Evolutionary conservation across 805 yeast genomes (phyloP).

Genomic region (Teunomyces aglyptinius): DNA sequence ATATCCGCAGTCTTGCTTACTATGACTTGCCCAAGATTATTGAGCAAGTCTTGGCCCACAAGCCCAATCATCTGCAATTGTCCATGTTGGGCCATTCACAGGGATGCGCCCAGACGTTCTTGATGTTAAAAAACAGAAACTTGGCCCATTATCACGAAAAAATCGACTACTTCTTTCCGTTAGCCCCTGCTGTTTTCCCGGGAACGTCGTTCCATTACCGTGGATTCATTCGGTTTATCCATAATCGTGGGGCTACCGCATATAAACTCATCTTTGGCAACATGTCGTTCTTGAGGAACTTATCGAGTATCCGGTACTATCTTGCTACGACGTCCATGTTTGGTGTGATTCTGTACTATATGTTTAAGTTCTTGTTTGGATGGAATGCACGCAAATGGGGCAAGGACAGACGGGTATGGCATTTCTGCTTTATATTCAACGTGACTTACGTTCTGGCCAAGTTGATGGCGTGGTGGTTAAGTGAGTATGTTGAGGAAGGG

Average conservation of each 20-base stretch:
- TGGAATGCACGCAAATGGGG: conserved; percentile 80
- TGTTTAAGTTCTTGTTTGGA: conserved; percentile 83
- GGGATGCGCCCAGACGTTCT: conserved; percentile 84
- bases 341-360: conserved; percentile 66
- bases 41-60: conserved; percentile 50
- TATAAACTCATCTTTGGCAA: conserved; percentile 66
- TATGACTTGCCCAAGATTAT: conserved; percentile 76
- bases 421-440: conserved; percentile 78
- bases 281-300: conserved; percentile 72
- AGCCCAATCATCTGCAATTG: conserved; percentile 44
- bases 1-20: conserved; percentile 75
- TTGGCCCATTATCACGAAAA: conserved; percentile 43
- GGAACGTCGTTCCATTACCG: conserved; percentile 70
- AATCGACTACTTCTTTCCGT: conserved; percentile 66
- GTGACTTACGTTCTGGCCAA: conserved; percentile 80
- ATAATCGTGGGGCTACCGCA: conserved; percentile 43
- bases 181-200: conserved; percentile 91
- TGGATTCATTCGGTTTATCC: conserved; percentile 59
- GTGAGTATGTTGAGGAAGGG: conserved; percentile 36
- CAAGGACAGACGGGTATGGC: conserved; percentile 58
- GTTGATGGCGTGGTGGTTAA: conserved; percentile 91
- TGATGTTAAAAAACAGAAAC: conserved; percentile 53
- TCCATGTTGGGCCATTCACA: conserved; percentile 84
- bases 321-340: conserved; percentile 44
- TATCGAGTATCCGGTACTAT: conserved; percentile 57